Conservation (phyloP, 345 rosid genomes). For the Odontarrhena argentea region DNA sequence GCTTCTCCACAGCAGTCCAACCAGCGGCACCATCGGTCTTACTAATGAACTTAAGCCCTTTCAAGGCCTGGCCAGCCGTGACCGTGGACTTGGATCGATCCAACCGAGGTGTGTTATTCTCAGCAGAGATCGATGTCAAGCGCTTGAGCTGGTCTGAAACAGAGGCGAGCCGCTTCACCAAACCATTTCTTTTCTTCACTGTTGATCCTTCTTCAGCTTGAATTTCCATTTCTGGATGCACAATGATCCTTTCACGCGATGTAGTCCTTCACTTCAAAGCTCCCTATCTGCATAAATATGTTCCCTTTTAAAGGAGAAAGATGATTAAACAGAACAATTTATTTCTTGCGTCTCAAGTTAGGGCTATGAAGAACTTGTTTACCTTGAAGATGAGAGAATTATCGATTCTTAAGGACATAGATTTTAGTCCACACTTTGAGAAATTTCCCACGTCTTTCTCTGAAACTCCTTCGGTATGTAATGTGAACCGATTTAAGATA, state of each 20-base stretch:
- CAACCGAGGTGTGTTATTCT: conserved; percentile 39
- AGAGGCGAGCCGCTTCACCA: conserved; percentile 49
- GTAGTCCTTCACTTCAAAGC: conserved; percentile 8
- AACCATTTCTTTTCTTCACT: conserved; percentile 41
- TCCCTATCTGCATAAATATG: conserved; percentile 12
- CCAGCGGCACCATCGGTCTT: conserved; percentile 55
- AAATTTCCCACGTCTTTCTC: neutral
- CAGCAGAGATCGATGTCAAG: conserved; percentile 43
- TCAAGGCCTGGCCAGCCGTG: conserved; percentile 53
- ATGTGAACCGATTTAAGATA: neutral
- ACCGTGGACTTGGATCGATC: conserved; percentile 59
- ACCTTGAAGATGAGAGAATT: neutral
- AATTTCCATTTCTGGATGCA: conserved; percentile 32
- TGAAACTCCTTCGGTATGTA: conserved; percentile 15
- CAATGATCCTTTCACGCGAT: conserved; percentile 45
- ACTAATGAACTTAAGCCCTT: conserved; percentile 70
- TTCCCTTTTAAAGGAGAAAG: neutral
- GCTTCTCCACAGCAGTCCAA: conserved; percentile 62
- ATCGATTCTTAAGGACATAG: neutral
- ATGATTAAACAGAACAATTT: neutral
- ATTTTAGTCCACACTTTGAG: neutral
- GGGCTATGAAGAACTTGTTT: neutral
- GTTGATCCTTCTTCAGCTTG: conserved; percentile 35
- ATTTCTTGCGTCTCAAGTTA: conserved; percentile 33
- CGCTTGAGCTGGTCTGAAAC: conserved; percentile 58